Base-by-base conservation (phyloP, 1,139 yeast species). In the Ashbya aceris region DNA sequence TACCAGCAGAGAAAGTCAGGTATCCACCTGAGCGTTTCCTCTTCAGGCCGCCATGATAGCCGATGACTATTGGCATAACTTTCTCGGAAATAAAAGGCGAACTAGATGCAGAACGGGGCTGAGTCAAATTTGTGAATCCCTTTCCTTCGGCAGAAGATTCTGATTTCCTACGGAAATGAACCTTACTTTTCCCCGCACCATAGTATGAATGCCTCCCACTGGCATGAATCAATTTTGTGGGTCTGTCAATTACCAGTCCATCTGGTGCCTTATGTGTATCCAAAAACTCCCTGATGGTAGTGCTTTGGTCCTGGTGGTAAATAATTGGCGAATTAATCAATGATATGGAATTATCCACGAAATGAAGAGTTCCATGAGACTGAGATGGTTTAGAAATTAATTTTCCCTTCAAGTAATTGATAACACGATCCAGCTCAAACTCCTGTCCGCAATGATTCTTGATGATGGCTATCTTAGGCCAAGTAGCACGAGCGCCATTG, bases 361-460 rank as follows among this genome's bases (percentile, higher is more conserved):
- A 53, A 41, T 55, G 60, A 27, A 60, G 43, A 2, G 62, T 59
- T 40, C 54, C 58, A 28, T 49, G 56, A 8, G 54, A 52, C 2
- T 56, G 48, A 1, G 62, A 49, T 11, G 42, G 46, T 7, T 57
- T 53, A 10, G 69, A 65, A 8, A 84, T 74, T 29, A 84, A 67
- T 44, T 86, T 68, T 4, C 93, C 80, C 48, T 91, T 71, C 44
- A 87, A 63, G 8, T 65, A 58, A 17, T 79, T 71, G 5, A 89
- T 86, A 3, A 94, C 83, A 47, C 74, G 75, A 62, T 89, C 97
- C 36, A 91, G 65, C 0, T 89, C 84, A 61, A 89, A 81, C 55
- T 91, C 98, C 33, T 87, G 78, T 0, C 91, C 80, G 60, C 96
- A 86, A 56, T 86, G 96, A 58, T 89, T 89, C 49, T 80, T 74